Evolutionary conservation across 108 stramenopile genomes (phyloP), one percentile per base, ranked within the genome.

Genomic region (Schizochytrium sp.): DNA sequence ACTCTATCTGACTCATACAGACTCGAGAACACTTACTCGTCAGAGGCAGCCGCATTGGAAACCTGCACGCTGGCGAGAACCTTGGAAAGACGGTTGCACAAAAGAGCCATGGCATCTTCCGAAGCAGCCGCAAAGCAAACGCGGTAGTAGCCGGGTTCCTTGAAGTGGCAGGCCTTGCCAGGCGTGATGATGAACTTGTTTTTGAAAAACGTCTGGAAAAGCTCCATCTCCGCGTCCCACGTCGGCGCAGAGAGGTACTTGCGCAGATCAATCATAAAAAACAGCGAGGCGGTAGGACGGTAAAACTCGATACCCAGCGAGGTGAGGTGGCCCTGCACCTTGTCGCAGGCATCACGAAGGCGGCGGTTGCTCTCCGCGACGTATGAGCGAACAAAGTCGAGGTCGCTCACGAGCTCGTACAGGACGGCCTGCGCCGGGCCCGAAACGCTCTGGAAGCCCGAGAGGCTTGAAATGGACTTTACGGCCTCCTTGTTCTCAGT

Each of bases 121-220:
- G 96, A 88, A 18, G 96, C 94, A 19, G 92, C 96, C 12, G 96
- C 95, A 88, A 95, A 96, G 89, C 97, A 97, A 58, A 97, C 93
- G 43, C 97, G 94, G 90, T 95, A 97, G 95, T 95, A 95, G 8
- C 97, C 97, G 5, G 96, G 96, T 72, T 91, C 92, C 34, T 76
- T 72, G 89, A 96, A 96, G 23, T 93, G 92, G 87, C 95, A 94
- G 29, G 92, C 91, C 44, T 93, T 92, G 44, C 97, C 97, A 21
- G 97, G 96, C 21, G 97, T 97, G 91, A 97, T 90, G 8, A 96
- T 94, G 43, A 97, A 88, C 25, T 94, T 92, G 57, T 95, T 90
- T 34, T 95, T 91, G 23, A 93, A 88, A 58, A 97, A 83, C 28
- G 95, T 76, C 21, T 94, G 90, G 29, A 91, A 88, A 60, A 97